phyloP scores from a whole-genome alignment of 2,329 filamentous ascomycete genomes.

The Colletotrichum chrysophilum region DNA sequence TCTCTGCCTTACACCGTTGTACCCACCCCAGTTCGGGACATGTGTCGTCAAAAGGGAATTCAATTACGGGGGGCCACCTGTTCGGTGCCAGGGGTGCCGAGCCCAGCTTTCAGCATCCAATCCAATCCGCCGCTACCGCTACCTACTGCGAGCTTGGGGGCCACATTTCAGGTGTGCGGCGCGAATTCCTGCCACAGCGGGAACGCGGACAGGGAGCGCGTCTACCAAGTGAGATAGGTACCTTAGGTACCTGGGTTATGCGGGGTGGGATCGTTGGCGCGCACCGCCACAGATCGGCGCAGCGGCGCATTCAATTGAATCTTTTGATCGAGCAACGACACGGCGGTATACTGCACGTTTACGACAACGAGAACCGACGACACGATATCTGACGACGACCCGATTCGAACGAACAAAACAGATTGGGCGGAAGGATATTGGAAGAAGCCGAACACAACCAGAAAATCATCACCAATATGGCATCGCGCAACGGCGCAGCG shows the following conservation, averaged over 20 bases:
- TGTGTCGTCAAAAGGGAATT: slow-evolving; percentile 25
- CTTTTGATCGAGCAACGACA: not conserved
- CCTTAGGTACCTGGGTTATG: not conserved
- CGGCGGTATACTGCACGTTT: not conserved
- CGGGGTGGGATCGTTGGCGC: not conserved
- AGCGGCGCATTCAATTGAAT: not conserved
- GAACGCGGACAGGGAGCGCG: not conserved
- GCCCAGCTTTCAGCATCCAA: not conserved
- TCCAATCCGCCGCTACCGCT: not conserved
- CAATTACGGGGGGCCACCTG: not conserved
- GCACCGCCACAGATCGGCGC: slow-evolving; percentile 21
- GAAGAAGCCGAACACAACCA: not conserved
- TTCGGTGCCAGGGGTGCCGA: slow-evolving; percentile 7
- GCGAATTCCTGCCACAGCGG: slow-evolving; percentile 6
- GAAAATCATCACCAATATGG: not conserved
- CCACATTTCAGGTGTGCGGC: not conserved
- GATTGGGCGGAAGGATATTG: not conserved
- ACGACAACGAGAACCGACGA: not conserved
- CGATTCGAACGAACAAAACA: not conserved
- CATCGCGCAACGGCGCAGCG: not conserved
- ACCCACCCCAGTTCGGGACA: slow-evolving; percentile 19
- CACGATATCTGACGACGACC: not conserved
- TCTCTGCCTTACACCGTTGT: not conserved
- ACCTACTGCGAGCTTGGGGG: not conserved
- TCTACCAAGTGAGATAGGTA: not conserved